Evolutionary conservation across 2,329 filamentous ascomycete species (phyloP).

Genomic region (Rhynchosporium agropyri): DNA sequence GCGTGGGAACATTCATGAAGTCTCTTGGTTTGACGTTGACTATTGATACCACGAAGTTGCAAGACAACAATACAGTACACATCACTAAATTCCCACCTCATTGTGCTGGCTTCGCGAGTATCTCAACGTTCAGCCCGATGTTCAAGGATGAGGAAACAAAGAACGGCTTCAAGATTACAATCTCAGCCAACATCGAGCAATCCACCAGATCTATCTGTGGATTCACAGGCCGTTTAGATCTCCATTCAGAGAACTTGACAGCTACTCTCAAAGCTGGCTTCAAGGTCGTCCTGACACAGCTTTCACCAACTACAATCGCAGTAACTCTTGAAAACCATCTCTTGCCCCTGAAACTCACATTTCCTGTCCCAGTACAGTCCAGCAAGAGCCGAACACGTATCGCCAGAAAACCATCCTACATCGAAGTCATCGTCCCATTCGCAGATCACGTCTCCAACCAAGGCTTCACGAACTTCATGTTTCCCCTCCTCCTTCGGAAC

Average conservation of each 20-base stretch:
- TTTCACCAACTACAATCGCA: slow-evolving; percentile 4
- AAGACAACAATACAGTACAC: slow-evolving; percentile 12
- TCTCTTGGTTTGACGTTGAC: slow-evolving; percentile 11
- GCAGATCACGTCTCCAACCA: background rate
- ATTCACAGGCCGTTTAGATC: slow-evolving; percentile 13
- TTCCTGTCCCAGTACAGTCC: slow-evolving; percentile 16
- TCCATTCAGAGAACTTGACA: slow-evolving; percentile 8
- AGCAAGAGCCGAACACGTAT: slow-evolving; percentile 11
- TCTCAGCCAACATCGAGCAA: slow-evolving; percentile 16
- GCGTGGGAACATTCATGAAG: background rate
- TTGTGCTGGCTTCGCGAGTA: slow-evolving; percentile 1
- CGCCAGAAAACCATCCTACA: slow-evolving; percentile 19
- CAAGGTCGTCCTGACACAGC: slow-evolving; percentile 1
- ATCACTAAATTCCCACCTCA: slow-evolving; percentile 17
- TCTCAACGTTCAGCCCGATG: background rate
- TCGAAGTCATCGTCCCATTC: slow-evolving; percentile 19
- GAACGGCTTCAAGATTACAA: background rate
- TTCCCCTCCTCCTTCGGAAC: background rate
- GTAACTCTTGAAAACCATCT: background rate
- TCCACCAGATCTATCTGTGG: background rate
- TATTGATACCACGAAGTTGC: slow-evolving; percentile 9
- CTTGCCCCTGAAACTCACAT: slow-evolving; percentile 1
- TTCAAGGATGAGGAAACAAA: background rate
- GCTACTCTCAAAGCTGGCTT: background rate
- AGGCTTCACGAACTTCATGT: slow-evolving; percentile 5